Evolutionary conservation across 2,329 filamentous ascomycete genomes (phyloP), one percentile per base, ranked within the genome.

Genomic region (Ceratocystis albifundus): DNA sequence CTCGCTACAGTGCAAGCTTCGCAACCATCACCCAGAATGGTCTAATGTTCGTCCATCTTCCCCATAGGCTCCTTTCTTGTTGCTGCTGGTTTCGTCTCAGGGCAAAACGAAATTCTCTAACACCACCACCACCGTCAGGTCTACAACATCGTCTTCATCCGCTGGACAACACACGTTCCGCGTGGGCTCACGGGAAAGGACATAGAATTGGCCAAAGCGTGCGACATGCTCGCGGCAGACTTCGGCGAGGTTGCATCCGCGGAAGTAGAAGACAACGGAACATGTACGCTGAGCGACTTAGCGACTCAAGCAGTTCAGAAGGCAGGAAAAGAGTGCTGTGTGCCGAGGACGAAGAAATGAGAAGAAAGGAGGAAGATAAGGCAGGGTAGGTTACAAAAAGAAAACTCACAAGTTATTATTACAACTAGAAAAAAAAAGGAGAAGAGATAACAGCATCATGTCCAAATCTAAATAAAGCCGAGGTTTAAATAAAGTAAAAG

Each of bases 1-100:
- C 15, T 84, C 87, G 10, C 76, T 85, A 41, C 82, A 89, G 71
- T 88, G 86, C 75, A 87, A 87, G 72, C 73, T 82, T 46, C 80
- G 82, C 71, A 87, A 84, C 70, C 88, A 90, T 73, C 88, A 90
- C 71, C 87, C 88, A 0, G 87, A 90, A 73, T 90, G 87, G 87
- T 86, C 85, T 1, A 90, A 90, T 72, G 86, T 86, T 75, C 70
- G 78, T 73, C 30, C 10, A 41, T 41, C 36, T 41, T 15, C 36
- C 36, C 10, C 36, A 15, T 4, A 41, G 36, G 3, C 2, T 32
- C 2, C 8, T 59, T 36, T 7, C 28, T 20, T n/a, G 6, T 59
- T 15, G 1, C 25, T 53, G 3, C 25, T 50, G 6, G 8, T 50
- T 22, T 50, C 22, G 1, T 22, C 8, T 32, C 7, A 2, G 7